These are phyloP conservation scores for Penicillium fuscoglaucum DNA, from an alignment of 2,329 filamentous ascomycete species.

Conservation along the genomic window DNA sequence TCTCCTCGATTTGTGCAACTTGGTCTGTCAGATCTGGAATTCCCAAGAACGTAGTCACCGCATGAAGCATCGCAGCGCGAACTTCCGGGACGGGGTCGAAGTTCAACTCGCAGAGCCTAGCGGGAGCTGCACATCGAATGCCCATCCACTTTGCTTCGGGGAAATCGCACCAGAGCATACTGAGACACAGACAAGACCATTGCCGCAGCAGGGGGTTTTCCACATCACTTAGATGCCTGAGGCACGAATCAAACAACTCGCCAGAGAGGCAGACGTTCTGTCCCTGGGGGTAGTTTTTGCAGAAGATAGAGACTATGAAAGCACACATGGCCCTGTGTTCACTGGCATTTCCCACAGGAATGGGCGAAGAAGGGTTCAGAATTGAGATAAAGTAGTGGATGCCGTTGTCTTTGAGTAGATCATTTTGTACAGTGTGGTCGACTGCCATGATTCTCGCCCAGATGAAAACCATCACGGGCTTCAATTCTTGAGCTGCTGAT, in stretches of 20 bases:
- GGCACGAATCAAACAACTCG: constrained; percentile 85
- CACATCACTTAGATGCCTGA: constrained; percentile 78
- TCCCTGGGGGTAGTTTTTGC: constrained; percentile 88
- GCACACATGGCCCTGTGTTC: constrained; percentile 99
- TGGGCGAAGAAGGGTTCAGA: constrained; percentile 76
- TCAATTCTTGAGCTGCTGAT: constrained; percentile 89
- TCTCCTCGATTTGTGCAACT: constrained; percentile 86
- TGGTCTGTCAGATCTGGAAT: constrained; percentile 91
- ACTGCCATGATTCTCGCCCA: constrained; percentile 96
- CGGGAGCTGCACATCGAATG: constrained; percentile 83
- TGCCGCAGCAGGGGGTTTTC: constrained; percentile 88
- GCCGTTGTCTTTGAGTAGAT: constrained; percentile 93
- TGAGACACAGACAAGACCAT: constrained; percentile 94
- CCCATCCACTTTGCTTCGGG: constrained; percentile 94
- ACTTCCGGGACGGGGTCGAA: constrained; percentile 91
- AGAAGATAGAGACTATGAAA: constrained; percentile 96
- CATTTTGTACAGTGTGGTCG: constrained; percentile 87
- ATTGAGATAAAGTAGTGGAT: constrained; percentile 97
- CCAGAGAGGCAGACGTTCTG: constrained; percentile 88
- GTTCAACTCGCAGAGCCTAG: constrained; percentile 75
- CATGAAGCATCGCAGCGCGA: constrained; percentile 87
- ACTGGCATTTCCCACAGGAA: constrained; percentile 82
- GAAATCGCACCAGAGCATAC: constrained; percentile 88
- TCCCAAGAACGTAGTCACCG: constrained; percentile 88
- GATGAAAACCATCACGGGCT: constrained; percentile 99